Evolutionary conservation across 2,329 filamentous ascomycete genomes (phyloP), one percentile per base, ranked within the genome.

Genomic region (Phyllosticta citrichinensis): DNA sequence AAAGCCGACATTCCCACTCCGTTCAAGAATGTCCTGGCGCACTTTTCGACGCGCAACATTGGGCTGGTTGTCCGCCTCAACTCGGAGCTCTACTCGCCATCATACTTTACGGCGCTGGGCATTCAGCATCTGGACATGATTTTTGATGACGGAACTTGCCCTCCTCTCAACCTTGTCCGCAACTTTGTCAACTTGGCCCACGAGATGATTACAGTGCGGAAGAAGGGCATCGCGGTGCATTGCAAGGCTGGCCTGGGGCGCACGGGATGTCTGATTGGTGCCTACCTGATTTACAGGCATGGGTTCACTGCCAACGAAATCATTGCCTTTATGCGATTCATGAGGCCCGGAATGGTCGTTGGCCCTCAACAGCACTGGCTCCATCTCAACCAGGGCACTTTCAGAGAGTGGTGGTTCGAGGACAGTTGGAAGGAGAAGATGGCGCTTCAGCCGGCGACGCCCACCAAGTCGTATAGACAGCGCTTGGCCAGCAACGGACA

Each of bases 91-190:
- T 99, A 99, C 80, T 96, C 90, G 0, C 89, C 94, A 0, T 92
- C 91, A n/a, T 97, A 93, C 78, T 99, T 99, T 74, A 94, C 93
- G 65, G 90, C 92, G 3, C 81, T 99, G 58, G 93, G 93, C 30
- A 97, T 99, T 70, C 87, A 91, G 69, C 94, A 99, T 72, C 81
- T 97, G 51, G 94, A 99, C 77, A 99, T 99, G 94, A 97, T 99
- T 70, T 99, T 99, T 71, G 94, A 97, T 70, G 94, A 99, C 68
- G 94, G 94, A 65, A 99, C 94, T 3, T 99, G 94, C 73, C 94
- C 94, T 22, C 86, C 91, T 1, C 79, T 99, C 58, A 84, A 84
- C 19, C 87, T 92, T n/a, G 94, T 99, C 27, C 86, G 90, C 66
- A 92, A 92, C 72, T 99, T 99, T 73, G 93, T 99, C 74, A 90